phyloP scores from a whole-genome alignment of 768 basidiomycete genomes.

The Trametes coccinea region DNA sequence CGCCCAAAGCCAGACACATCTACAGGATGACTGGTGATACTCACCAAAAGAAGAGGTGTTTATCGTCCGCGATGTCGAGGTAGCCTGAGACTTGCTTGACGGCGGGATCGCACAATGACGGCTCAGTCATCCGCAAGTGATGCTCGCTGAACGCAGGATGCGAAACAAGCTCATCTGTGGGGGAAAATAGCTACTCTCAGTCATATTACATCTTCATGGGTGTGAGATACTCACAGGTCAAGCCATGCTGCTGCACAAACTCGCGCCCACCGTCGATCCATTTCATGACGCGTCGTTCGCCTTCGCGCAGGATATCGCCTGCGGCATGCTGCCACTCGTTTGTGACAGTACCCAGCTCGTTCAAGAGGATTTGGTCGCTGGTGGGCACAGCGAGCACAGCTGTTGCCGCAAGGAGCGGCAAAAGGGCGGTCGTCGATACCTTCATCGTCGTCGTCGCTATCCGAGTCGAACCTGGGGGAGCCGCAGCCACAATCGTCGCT shows the following conservation, averaged over 20 bases:
- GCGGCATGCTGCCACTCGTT: slow-evolving; percentile 37
- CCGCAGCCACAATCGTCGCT: neutral
- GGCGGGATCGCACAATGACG: slow-evolving; percentile 49
- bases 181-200: neutral
- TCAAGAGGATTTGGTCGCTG: slow-evolving; percentile 49
- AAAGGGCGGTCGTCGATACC: slow-evolving; percentile 5
- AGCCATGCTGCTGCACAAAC: slow-evolving; percentile 68
- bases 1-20: too few relatives aligned
- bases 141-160: slow-evolving; percentile 40
- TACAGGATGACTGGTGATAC: neutral
- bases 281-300: slow-evolving; percentile 46
- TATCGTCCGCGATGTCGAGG: slow-evolving; percentile 54
- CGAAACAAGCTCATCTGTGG: slow-evolving; percentile 41
- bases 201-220: neutral
- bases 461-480: neutral
- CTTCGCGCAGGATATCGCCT: slow-evolving; percentile 38
- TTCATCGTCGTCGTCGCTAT: slow-evolving; percentile 19
- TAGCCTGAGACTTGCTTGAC: slow-evolving; percentile 59
- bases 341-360: slow-evolving; percentile 27
- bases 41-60: slow-evolving; percentile 63
- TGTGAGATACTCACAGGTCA: slow-evolving; percentile 58
- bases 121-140: slow-evolving; percentile 41
- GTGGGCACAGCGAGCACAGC: slow-evolving; percentile 40
- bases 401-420: slow-evolving; percentile 27
- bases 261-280: slow-evolving; percentile 66